Conservation (phyloP, 73 alveolate species). For the Stentor roeselii region DNA sequence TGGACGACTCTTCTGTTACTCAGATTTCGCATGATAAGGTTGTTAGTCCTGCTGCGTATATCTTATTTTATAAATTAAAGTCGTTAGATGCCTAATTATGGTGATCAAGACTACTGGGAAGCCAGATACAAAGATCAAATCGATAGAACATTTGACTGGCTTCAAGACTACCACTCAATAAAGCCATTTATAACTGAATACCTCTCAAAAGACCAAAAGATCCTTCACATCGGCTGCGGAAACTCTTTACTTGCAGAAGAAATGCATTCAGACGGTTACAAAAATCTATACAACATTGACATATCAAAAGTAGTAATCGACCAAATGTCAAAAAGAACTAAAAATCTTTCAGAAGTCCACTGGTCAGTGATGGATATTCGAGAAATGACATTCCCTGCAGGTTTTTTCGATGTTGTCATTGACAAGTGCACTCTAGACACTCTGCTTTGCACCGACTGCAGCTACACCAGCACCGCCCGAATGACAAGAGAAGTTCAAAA, state of each 20-base stretch:
- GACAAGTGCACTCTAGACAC: constrained; percentile 95
- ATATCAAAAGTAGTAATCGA: constrained; percentile 80
- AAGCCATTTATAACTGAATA: constrained; percentile 46
- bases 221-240: constrained; percentile 93
- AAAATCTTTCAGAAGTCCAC: constrained; percentile 78
- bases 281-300: constrained; percentile 81
- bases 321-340: constrained; percentile 80
- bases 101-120: constrained; percentile 80
- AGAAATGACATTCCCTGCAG: constrained; percentile 74
- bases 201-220: constrained; percentile 49
- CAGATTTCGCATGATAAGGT: constrained; percentile 43
- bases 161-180: constrained; percentile 64
- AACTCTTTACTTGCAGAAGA: constrained; percentile 89
- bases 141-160: constrained; percentile 82
- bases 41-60: constrained; percentile 59
- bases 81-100: constrained; percentile 78
- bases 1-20: constrained; percentile 64
- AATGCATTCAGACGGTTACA: constrained; percentile 93
- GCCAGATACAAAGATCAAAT: constrained; percentile 51
- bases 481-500: constrained; percentile 72
- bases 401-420: constrained; percentile 86
- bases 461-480: constrained; percentile 50
- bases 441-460: constrained; percentile 82
- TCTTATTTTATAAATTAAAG: neutral
- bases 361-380: constrained; percentile 86